Conservation (phyloP, 768 basidiomycete genomes). For the Hypholoma sublateritium region DNA sequence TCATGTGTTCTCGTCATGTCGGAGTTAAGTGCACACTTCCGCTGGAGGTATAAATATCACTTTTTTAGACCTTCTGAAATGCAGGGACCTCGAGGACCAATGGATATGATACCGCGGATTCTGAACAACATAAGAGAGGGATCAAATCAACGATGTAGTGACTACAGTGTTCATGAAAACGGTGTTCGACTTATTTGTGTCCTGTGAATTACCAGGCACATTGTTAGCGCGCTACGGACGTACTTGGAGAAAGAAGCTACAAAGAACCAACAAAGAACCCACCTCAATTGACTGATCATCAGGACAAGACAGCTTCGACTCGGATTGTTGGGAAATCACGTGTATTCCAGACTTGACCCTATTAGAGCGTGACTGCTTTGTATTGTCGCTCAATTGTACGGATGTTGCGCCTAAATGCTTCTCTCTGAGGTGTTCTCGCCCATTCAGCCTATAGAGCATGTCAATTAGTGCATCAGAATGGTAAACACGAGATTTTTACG, state of each 20-base stretch:
- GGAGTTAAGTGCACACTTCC: too few species aligned
- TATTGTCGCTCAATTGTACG: neutral
- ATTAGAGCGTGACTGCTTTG: neutral
- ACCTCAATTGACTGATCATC: neutral
- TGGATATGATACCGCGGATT: too few species aligned
- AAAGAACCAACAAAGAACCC: too few species aligned
- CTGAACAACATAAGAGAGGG: too few species aligned
- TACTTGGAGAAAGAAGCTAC: neutral
- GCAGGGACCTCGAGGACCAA: too few species aligned
- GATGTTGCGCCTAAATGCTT: neutral
- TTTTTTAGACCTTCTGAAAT: too few species aligned
- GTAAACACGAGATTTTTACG: neutral
- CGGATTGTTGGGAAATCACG: neutral
- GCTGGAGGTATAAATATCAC: too few species aligned
- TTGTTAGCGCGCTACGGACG: neutral
- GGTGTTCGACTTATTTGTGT: neutral
- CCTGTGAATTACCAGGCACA: neutral
- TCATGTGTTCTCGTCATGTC: too few species aligned
- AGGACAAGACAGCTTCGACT: neutral
- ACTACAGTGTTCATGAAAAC: constrained; percentile 3
- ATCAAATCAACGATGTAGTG: neutral
- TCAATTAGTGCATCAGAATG: neutral
- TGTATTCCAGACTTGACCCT: neutral
- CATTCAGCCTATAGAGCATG: neutral
- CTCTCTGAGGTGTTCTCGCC: constrained; percentile 1